Percentiles rank a stretch among this genome's conserved stretches.
These are phyloP conservation scores for Solanum stenotomum DNA, from an alignment of 257 asterid species.

Conservation along the genomic window DNA sequence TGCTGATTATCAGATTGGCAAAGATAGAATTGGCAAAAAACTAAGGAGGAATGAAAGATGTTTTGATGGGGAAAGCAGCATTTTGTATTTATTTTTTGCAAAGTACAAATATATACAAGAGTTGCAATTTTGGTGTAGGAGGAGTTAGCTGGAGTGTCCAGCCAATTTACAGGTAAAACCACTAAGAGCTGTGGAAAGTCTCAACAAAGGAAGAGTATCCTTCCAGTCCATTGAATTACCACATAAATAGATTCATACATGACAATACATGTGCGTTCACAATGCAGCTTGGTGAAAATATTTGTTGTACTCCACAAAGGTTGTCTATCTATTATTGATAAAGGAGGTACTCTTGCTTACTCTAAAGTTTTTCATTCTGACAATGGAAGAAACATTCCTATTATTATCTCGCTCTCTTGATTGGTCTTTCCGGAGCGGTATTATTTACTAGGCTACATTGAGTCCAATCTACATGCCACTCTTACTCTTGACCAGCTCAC, in stretches of 20 bases:
- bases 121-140: background rate
- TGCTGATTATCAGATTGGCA: background rate
- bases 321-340: background rate
- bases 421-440: constrained; percentile 14
- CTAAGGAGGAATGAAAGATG: background rate
- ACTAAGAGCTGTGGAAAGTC: background rate
- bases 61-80: background rate
- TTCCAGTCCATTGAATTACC: background rate
- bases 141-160: background rate
- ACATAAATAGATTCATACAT: background rate
- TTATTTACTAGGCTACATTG: background rate
- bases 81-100: background rate
- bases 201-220: background rate
- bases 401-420: constrained; percentile 21
- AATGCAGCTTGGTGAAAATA: background rate
- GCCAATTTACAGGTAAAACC: background rate
- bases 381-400: background rate
- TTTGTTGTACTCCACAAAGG: background rate
- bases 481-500: constrained; percentile 18
- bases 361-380: background rate
- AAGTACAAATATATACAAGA: background rate
- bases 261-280: background rate
- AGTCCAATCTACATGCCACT: background rate
- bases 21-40: background rate
- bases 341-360: background rate